Evolutionary conservation across 2,329 filamentous ascomycete genomes (phyloP).

Genomic region (Parastagonospora avenae): DNA sequence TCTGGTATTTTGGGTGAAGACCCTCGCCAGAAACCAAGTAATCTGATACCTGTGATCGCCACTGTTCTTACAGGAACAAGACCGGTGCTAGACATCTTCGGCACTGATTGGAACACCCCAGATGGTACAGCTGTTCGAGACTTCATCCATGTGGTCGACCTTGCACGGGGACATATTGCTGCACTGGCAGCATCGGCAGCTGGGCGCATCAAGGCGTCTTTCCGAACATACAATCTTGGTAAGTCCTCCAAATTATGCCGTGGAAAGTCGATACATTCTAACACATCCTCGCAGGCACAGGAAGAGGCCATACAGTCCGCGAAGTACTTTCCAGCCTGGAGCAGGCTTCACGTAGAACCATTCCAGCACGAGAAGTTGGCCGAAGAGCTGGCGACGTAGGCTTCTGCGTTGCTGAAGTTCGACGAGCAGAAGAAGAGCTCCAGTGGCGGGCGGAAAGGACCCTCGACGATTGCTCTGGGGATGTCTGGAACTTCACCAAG

Average conservation of each 20-base stretch:
- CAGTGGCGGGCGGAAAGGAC: constrained; percentile 46
- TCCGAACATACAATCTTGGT: constrained; percentile 50
- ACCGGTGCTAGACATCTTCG: constrained; percentile 64
- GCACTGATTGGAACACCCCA: constrained; percentile 67
- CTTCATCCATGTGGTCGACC: constrained; percentile 70
- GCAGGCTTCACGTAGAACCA: constrained; percentile 39
- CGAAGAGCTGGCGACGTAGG: constrained; percentile 50
- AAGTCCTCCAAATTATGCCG: constrained; percentile 5
- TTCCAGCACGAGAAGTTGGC: constrained; percentile 46
- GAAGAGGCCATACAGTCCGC: constrained; percentile 49
- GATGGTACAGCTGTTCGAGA: constrained; percentile 71
- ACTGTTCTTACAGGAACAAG: constrained; percentile 64
- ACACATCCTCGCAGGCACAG: constrained; percentile 41
- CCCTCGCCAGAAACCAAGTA: constrained; percentile 65
- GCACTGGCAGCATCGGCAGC: constrained; percentile 54
- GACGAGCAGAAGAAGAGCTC: constrained; percentile 46
- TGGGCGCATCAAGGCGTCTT: constrained; percentile 39
- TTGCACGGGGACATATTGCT: constrained; percentile 68
- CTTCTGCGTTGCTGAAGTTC: constrained; percentile 48
- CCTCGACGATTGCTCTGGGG: constrained; percentile 43
- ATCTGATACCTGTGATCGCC: constrained; percentile 68
- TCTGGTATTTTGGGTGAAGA: constrained; percentile 69
- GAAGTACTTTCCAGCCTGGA: constrained; percentile 50
- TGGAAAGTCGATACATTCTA: constrained; percentile 5
- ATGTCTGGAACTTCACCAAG: constrained; percentile 49